Evolutionary conservation across 345 rosid genomes (phyloP), one percentile per base, ranked within the genome.

Genomic region (Populus tremula): DNA sequence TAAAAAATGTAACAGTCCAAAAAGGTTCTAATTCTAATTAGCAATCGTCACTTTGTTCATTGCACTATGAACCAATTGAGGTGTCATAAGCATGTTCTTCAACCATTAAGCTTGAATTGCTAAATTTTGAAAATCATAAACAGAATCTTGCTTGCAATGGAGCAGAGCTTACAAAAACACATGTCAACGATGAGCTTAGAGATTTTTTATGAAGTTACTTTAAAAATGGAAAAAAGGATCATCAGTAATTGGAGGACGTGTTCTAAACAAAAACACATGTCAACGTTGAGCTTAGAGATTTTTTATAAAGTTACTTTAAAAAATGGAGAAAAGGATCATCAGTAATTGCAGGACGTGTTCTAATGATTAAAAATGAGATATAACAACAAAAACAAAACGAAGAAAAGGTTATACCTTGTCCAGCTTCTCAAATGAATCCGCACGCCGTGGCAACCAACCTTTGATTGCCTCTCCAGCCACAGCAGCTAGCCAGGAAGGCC

Each of bases 401-500:
- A 47, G 49, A 59, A 82, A 84, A 83, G 67, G 81, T 73, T 82
- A 77, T 89, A 96, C 99, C 82, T 96, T 96, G 77, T 96, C 98
- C 70, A 93, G 86, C 87, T 93, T 96, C 87, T 96, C 98, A 62
- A 95, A 95, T 56, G 99, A 93, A 84, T 93, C 99, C 0, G 99
- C 99, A 78, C 94, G 97, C 13, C 99, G 89, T 0, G 99, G 99
- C 76, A 93, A 72, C 99, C 98, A 95, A 61, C 99, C 99, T 72
- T 80, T 88, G 79, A 96, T 93, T 80, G 99, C 98, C 82, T 93
- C 99, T 70, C 97, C 99, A 78, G 99, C 98, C 39, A 96, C 99
- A 29, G 94, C 84, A 47, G 96, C 94, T 81, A 96, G 80, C 99
- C 99, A 96, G 68, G 93, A 88, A 74, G 99, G 99, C 99, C 99